Conservation (phyloP, 805 yeast species). For the Candida takata region DNA sequence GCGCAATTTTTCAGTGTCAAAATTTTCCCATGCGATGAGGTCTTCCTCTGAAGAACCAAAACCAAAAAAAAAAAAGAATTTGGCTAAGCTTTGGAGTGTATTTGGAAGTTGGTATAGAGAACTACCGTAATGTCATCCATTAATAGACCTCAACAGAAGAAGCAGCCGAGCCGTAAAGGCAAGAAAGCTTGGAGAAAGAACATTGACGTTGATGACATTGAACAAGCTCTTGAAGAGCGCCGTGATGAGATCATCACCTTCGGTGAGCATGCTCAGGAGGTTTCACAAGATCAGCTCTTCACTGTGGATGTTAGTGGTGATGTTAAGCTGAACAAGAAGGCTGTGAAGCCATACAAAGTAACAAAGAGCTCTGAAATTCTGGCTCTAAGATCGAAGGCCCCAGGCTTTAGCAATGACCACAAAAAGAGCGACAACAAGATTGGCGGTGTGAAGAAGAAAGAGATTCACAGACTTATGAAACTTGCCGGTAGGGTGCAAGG, state of each 20-base stretch:
- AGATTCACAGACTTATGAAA: constrained; percentile 43
- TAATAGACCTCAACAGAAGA: constrained; percentile 49
- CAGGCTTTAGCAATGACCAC: constrained; percentile 43
- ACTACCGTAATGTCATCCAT: constrained; percentile 7
- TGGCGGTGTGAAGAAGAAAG: constrained; percentile 36
- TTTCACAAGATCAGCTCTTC: constrained; percentile 42
- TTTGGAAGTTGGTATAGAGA: too few relatives aligned
- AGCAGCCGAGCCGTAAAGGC: constrained; percentile 84
- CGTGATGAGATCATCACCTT: constrained; percentile 59
- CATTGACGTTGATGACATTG: constrained; percentile 78
- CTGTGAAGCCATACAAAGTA: constrained; percentile 25
- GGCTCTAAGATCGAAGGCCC: constrained; percentile 69
- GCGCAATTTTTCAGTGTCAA: constrained; percentile 1
- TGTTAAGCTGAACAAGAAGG: constrained; percentile 31
- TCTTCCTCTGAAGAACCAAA: too few relatives aligned
- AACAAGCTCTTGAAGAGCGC: constrained; percentile 57
- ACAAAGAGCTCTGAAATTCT: constrained; percentile 43
- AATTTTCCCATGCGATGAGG: constrained; percentile 14
- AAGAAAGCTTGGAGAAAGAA: constrained; percentile 91
- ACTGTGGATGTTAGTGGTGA: constrained; percentile 66
- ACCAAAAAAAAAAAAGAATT: too few relatives aligned
- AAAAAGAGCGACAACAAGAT: constrained; percentile 37
- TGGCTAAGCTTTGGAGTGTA: too few relatives aligned
- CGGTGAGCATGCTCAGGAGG: constrained; percentile 32
- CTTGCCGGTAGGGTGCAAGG: constrained; percentile 69